phyloP scores from a whole-genome alignment of 2,329 filamentous ascomycete species.

The Gyromitra esculenta region DNA sequence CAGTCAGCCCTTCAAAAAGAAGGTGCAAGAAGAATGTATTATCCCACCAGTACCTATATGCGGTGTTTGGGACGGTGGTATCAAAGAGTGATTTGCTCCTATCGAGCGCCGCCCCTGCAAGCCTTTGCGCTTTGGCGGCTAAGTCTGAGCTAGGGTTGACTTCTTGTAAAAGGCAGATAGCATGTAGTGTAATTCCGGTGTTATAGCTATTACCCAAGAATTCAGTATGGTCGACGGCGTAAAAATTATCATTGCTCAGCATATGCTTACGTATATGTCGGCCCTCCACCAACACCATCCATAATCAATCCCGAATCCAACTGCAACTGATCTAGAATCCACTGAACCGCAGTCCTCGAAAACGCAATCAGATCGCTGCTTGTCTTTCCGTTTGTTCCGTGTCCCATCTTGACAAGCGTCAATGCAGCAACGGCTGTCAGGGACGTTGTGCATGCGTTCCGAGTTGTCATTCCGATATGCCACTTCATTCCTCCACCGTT shows the following conservation, averaged over 20 bases:
- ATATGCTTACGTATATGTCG: constrained; percentile 49
- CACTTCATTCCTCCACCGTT: constrained; percentile 53
- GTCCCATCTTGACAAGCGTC: constrained; percentile 37
- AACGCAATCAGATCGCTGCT: constrained; percentile 38
- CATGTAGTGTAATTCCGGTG: constrained; percentile 50
- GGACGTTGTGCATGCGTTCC: constrained; percentile 54
- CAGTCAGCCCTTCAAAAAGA: constrained; percentile 53
- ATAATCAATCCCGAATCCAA: constrained; percentile 52
- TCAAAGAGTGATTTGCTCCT: constrained; percentile 53
- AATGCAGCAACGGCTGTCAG: constrained; percentile 52
- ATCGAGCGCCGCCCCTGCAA: constrained; percentile 48
- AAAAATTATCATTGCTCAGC: neutral
- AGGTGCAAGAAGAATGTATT: constrained; percentile 54
- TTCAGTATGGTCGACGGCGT: neutral
- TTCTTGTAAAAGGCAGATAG: constrained; percentile 49
- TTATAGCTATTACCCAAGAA: constrained; percentile 49
- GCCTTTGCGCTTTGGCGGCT: constrained; percentile 33
- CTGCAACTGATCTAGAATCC: constrained; percentile 45
- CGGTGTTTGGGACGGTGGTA: constrained; percentile 29
- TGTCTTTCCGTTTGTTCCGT: constrained; percentile 17
- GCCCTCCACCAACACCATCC: constrained; percentile 50
- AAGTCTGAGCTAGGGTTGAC: constrained; percentile 40
- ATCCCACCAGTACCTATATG: constrained; percentile 55
- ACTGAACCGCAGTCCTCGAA: constrained; percentile 32
- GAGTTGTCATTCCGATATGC: constrained; percentile 49